Evolutionary conservation across 768 basidiomycete species (phyloP), one percentile per base, ranked within the genome.

Genomic region (Podaxis rugospora): DNA sequence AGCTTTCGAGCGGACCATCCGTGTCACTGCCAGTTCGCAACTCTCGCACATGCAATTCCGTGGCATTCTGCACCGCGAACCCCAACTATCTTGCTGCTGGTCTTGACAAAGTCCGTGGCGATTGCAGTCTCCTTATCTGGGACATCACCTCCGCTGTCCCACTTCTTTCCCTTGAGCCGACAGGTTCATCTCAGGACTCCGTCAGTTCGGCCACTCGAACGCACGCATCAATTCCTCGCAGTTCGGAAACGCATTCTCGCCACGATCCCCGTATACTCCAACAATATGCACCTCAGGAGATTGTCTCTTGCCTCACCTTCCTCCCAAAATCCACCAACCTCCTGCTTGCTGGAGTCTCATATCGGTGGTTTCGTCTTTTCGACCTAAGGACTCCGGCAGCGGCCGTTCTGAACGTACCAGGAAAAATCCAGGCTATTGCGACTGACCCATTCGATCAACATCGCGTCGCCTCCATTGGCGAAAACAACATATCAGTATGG

Each of bases 31-130:
- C 83, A 9, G 80, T 86, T 11, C 84, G 87, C 58, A 86, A 82
- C 57, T 84, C 86, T 9, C 83, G 91, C 14, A 74, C 88, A 2
- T 91, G 89, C 70, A 87, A 89, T 64, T 81, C 89, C 1, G 73
- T 93, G 21, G 83, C 88, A 7, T 93, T 92, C 68, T 88, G 83
- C 66, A 70, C 72, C 3, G 77, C 74, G 5, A 85, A 91, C 67
- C 83, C 89, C 5, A 91, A 87, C 66, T 88, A 86, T 66, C 83
- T 92, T 25, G 90, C 89, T 16, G 87, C 87, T 3, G 91, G 91
- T 5, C 79, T 91, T 42, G 91, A 93, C 70, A 92, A 90, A 74
- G 85, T 87, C 37, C 82, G 90, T 14, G 84, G 85, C 6, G 90
- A 92, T 63, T 74, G 81, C 6, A 89, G 90, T 72, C 77, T 93